Conservation (phyloP, 208 protist genomes). For the Perkinsela sp. region DNA sequence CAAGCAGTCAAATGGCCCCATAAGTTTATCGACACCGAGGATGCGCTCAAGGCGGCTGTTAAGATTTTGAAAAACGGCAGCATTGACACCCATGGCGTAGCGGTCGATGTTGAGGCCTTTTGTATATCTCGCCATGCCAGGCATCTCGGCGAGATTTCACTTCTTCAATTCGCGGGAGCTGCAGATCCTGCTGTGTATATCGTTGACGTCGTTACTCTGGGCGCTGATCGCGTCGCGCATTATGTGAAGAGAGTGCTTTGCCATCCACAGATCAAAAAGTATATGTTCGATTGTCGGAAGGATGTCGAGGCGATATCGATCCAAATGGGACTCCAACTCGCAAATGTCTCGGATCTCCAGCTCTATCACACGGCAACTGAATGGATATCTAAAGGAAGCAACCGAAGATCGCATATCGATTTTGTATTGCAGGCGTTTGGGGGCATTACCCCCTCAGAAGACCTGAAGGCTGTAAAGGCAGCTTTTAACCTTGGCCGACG, state of each 20-base stretch:
- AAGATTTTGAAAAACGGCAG: not conserved
- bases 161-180: constrained; percentile 37
- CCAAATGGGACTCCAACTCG: constrained; percentile 25
- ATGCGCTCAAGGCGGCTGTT: not conserved
- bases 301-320: constrained; percentile 50
- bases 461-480: constrained; percentile 31
- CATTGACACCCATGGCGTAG: constrained; percentile 11
- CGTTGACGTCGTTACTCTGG: constrained; percentile 43
- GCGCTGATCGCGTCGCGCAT: constrained; percentile 8
- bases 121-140: constrained; percentile 13
- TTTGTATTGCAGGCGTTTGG: constrained; percentile 43
- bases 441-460: constrained; percentile 23
- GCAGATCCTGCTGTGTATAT: constrained; percentile 24
- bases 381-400: constrained; percentile 36
- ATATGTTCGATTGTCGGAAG: constrained; percentile 56
- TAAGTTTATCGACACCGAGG: not conserved
- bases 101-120: constrained; percentile 51
- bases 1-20: not conserved
- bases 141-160: constrained; percentile 40
- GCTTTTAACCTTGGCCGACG: constrained; percentile 47
- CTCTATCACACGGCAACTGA: constrained; percentile 43
- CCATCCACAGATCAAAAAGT: constrained; percentile 17
- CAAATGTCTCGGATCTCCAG: constrained; percentile 36
- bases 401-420: constrained; percentile 37
- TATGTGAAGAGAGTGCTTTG: constrained; percentile 11